Percentiles rank a stretch among this genome's conserved stretches.
phyloP scores from a whole-genome alignment of 306 rosid species.

The Gillenia trifoliata region DNA sequence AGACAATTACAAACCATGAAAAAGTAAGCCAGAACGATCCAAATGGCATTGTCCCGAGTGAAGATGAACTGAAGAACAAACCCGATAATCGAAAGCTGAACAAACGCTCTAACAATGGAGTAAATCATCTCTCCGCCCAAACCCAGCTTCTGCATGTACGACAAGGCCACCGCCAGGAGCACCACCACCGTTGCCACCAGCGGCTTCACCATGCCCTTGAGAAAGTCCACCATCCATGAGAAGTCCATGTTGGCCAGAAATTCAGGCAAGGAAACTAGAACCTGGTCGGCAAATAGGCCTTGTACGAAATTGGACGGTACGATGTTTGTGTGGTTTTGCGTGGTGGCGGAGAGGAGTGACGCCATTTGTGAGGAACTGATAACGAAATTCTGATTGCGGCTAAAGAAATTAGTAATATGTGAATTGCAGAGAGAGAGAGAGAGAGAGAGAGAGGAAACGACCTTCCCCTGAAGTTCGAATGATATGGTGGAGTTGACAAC shows the following conservation, averaged over 20 bases:
- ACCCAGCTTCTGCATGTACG: conserved; percentile 62
- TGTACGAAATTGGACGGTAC: background rate
- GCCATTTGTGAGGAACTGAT: background rate
- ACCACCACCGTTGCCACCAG: conserved; percentile 66
- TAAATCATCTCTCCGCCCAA: conserved; percentile 67
- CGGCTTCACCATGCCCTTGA: conserved; percentile 77
- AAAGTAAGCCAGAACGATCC: conserved; percentile 88
- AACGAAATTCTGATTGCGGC: background rate
- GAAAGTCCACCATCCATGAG: conserved; percentile 53
- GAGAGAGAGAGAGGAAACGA: conserved; percentile 4
- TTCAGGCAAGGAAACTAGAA: background rate
- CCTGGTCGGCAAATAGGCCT: background rate
- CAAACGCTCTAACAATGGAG: conserved; percentile 65
- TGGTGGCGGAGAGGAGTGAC: conserved; percentile 2
- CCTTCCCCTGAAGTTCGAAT: conserved; percentile 10
- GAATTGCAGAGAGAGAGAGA: background rate
- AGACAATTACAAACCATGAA: conserved; percentile 57
- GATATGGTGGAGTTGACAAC: conserved; percentile 18
- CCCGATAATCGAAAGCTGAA: conserved; percentile 87
- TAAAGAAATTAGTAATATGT: background rate
- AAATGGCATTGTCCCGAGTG: conserved; percentile 43
- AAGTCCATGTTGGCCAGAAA: conserved; percentile 27
- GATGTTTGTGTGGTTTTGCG: conserved; percentile 17
- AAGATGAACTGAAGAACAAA: conserved; percentile 88
- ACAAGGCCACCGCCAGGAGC: conserved; percentile 51